These are phyloP conservation scores for Dictyostelium discoideum DNA, from an alignment of 78 protist genomes.

Conservation along the genomic window dicty_2.7 NC_007091.3:2231501-2232000, in stretches of 20 bases:
- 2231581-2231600: constrained; percentile 61
- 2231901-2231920: constrained; percentile 91
- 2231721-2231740: constrained; percentile 78
- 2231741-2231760: constrained; percentile 85
- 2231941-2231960: constrained; percentile 86
- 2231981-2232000: constrained; percentile 89
- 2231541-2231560: not conserved
- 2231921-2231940: constrained; percentile 83
- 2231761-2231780: constrained; percentile 27
- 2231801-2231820: constrained; percentile 56
- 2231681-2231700: constrained; percentile 84
- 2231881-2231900: constrained; percentile 38
- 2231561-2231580: constrained; percentile 13
- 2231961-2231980: constrained; percentile 87
- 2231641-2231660: constrained; percentile 53
- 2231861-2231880: constrained; percentile 7
- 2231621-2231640: constrained; percentile 47
- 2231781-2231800: constrained; percentile 77
- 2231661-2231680: constrained; percentile 47
- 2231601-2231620: constrained; percentile 53
- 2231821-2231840: constrained; percentile 35
- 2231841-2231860: not conserved
- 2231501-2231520: constrained; percentile 40
- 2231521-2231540: constrained; percentile 48
- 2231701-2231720: constrained; percentile 87